A percentile compares a stretch with the other conserved stretches of the same genome.
Conservation (phyloP, 768 basidiomycete species). For the Agaricus bisporus region DNA sequence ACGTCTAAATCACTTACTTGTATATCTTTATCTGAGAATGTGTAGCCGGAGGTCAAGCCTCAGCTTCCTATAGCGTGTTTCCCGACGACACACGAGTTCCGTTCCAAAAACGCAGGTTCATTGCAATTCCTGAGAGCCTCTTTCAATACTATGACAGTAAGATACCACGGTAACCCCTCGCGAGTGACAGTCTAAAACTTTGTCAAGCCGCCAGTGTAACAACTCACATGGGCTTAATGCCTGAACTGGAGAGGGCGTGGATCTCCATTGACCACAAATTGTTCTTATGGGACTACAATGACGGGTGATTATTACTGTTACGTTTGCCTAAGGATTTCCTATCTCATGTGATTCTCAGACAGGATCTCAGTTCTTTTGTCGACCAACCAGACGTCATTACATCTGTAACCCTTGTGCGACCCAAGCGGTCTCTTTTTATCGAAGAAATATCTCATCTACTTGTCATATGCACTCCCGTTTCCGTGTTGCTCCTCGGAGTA, state of each 20-base stretch:
- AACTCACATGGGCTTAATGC: slow-evolving; percentile 85
- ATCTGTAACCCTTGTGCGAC: slow-evolving; percentile 81
- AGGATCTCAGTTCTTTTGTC: slow-evolving; percentile 86
- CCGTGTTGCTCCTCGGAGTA: slow-evolving; percentile 80
- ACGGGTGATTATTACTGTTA: slow-evolving; percentile 50
- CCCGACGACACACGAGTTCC: slow-evolving; percentile 75
- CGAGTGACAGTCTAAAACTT: slow-evolving; percentile 11
- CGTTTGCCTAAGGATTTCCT: not conserved
- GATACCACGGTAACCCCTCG: slow-evolving; percentile 15
- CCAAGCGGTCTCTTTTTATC: slow-evolving; percentile 83
- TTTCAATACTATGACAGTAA: slow-evolving; percentile 76
- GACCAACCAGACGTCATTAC: slow-evolving; percentile 90
- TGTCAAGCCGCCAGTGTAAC: slow-evolving; percentile 55
- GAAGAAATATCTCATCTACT: slow-evolving; percentile 88
- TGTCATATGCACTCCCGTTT: slow-evolving; percentile 83
- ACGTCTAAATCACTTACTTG: slow-evolving; percentile 18
- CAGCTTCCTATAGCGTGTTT: slow-evolving; percentile 73
- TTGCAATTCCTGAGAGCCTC: slow-evolving; percentile 72
- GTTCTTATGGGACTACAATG: slow-evolving; percentile 94
- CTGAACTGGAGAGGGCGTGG: slow-evolving; percentile 93
- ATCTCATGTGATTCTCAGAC: slow-evolving; percentile 33
- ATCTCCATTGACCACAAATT: slow-evolving; percentile 91
- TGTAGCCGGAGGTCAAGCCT: slow-evolving; percentile 60
- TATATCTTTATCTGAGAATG: slow-evolving; percentile 9
- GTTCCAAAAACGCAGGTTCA: slow-evolving; percentile 70